Evolutionary conservation across 192 early-diverging fungal species (phyloP).

Genomic region (Obelidium mucronatum): DNA sequence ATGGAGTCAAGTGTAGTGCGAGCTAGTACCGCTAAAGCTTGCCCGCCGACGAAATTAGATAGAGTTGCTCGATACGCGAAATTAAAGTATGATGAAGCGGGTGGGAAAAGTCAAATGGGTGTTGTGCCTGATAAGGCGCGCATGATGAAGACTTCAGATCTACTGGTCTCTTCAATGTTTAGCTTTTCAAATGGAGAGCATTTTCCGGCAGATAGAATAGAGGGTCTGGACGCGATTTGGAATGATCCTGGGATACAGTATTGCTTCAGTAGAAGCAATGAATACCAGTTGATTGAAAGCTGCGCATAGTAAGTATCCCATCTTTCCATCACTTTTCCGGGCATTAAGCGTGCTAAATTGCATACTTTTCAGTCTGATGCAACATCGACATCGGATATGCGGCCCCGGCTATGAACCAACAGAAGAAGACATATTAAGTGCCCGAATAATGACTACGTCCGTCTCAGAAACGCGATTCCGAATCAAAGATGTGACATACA

Average conservation of each 20-base stretch:
- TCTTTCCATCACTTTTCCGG: neutral
- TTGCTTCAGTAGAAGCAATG: slow-evolving; percentile 40
- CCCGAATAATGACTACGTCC: slow-evolving; percentile 69
- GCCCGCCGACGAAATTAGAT: neutral
- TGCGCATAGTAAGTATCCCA: slow-evolving; percentile 47
- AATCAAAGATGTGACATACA: slow-evolving; percentile 49
- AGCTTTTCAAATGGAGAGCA: neutral
- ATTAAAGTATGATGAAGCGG: neutral
- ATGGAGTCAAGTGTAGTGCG: neutral
- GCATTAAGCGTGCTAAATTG: too few species aligned
- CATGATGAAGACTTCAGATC: neutral
- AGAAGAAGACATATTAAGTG: slow-evolving; percentile 70
- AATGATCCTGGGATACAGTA: slow-evolving; percentile 44
- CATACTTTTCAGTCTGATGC: neutral
- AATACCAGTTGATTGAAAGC: slow-evolving; percentile 53
- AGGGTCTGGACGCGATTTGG: slow-evolving; percentile 39
- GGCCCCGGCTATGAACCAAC: slow-evolving; percentile 60
- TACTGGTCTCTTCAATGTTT: neutral
- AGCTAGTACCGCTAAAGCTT: neutral
- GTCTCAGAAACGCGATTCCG: slow-evolving; percentile 71
- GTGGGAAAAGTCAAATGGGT: neutral
- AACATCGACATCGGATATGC: slow-evolving; percentile 49
- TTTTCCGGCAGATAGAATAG: neutral
- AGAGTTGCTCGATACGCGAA: neutral
- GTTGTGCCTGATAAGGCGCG: neutral